Evolutionary conservation across 2,329 filamentous ascomycete species (phyloP).

Genomic region (Beauveria australis): DNA sequence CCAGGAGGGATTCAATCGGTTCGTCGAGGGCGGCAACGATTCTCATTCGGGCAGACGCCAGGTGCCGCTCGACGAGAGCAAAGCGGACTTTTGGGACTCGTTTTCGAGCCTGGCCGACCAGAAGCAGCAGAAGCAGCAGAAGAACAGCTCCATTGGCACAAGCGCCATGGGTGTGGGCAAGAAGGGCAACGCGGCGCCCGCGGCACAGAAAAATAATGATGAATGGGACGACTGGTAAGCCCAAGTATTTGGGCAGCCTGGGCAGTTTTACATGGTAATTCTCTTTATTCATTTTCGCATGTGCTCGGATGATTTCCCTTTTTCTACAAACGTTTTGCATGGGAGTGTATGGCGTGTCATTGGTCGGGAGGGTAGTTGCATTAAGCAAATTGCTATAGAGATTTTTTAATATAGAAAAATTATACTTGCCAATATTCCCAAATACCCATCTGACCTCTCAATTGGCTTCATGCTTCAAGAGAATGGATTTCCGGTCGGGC

Average conservation of each 20-base stretch:
- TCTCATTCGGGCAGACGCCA: constrained; percentile 23
- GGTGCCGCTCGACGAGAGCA: constrained; percentile 50
- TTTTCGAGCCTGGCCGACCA: constrained; percentile 64
- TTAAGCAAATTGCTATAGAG: constrained; percentile 5
- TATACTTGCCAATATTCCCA: not conserved
- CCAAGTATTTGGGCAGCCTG: not conserved
- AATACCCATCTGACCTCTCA: not conserved
- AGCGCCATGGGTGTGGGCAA: constrained; percentile 50
- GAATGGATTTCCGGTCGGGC: constrained; percentile 5
- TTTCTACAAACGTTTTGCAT: constrained; percentile 3
- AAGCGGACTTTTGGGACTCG: constrained; percentile 85
- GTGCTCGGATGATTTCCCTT: constrained; percentile 2
- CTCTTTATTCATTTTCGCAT: not conserved
- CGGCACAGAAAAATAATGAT: constrained; percentile 41
- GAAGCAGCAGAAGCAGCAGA: constrained; percentile 21
- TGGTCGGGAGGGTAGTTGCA: constrained; percentile 1
- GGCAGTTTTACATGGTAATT: not conserved
- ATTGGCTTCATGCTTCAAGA: not conserved
- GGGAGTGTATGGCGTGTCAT: constrained; percentile 10
- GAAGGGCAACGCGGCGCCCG: constrained; percentile 23
- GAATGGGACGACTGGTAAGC: constrained; percentile 58
- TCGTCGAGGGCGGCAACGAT: constrained; percentile 73
- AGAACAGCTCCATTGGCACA: constrained; percentile 47
- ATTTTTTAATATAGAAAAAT: not conserved
- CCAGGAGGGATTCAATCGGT: constrained; percentile 72